phyloP scores from a whole-genome alignment of 805 yeast species.

The Ogataea nonfermentans region DNA sequence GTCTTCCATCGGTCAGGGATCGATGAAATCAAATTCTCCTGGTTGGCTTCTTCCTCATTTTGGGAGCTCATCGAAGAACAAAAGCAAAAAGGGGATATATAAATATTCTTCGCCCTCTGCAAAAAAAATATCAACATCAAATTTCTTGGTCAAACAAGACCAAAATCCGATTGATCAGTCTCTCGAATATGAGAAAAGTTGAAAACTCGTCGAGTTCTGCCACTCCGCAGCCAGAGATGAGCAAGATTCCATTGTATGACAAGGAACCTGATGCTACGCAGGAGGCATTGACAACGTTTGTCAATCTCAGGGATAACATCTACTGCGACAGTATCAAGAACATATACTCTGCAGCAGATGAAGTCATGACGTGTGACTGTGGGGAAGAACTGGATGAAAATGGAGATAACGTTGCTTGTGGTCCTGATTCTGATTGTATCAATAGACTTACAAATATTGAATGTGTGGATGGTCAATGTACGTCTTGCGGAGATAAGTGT shows the following conservation, averaged over 20 bases:
- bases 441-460: constrained; percentile 90
- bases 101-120: constrained; percentile 4
- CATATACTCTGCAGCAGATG: constrained; percentile 61
- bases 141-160: constrained; percentile 1
- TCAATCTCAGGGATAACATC: constrained; percentile 52
- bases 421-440: constrained; percentile 83
- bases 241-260: constrained; percentile 27
- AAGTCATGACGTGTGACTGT: constrained; percentile 92
- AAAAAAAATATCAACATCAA: constrained; percentile 1
- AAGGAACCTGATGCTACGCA: constrained; percentile 57
- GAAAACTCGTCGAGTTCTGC: constrained; percentile 17
- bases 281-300: constrained; percentile 65
- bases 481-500: constrained; percentile 72
- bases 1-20: neutral
- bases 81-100: neutral
- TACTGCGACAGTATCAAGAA: constrained; percentile 67
- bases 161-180: neutral
- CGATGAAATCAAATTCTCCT: neutral
- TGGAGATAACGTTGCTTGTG: constrained; percentile 67
- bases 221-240: constrained; percentile 21
- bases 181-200: constrained; percentile 5
- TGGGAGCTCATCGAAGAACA: constrained; percentile 1
- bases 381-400: constrained; percentile 41
- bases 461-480: constrained; percentile 68
- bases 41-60: neutral